Evolutionary conservation across 257 asterid species (phyloP).

Genomic region (Solanum infundibuliforme): DNA sequence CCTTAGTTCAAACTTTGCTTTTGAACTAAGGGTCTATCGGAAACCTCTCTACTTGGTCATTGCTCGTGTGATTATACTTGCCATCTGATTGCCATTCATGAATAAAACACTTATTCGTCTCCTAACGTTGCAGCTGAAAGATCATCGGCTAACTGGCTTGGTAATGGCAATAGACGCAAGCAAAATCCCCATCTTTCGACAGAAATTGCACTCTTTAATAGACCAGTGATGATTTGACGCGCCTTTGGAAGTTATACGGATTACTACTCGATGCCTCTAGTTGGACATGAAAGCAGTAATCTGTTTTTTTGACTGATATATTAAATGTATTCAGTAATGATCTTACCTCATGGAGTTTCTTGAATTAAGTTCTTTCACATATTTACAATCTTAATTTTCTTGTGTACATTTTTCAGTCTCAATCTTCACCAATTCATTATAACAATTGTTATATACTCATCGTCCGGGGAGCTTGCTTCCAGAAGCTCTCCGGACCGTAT

Average conservation of each 20-base stretch:
- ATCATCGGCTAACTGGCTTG: slow-evolving; percentile 53
- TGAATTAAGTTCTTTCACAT: neutral
- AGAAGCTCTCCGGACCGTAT: neutral
- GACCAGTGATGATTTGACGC: slow-evolving; percentile 24
- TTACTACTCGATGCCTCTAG: neutral
- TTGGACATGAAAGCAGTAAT: neutral
- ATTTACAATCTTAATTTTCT: neutral
- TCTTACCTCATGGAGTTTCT: neutral
- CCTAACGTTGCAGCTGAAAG: slow-evolving; percentile 47
- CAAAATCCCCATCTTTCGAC: slow-evolving; percentile 39
- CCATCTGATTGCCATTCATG: neutral
- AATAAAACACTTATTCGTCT: neutral
- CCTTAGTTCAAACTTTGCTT: neutral
- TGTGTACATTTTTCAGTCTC: neutral
- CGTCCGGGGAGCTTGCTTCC: neutral
- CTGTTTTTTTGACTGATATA: neutral
- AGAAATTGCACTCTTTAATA: slow-evolving; percentile 48
- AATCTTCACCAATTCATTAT: neutral
- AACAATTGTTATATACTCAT: neutral
- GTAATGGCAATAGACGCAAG: slow-evolving; percentile 77
- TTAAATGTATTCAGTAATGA: neutral
- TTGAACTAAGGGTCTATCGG: neutral
- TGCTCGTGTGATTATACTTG: neutral
- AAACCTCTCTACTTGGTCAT: neutral
- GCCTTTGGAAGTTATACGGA: neutral